Evolutionary conservation across 2,329 filamentous ascomycete species (phyloP), one percentile per base, ranked within the genome.

Genomic region (Periconia sp.): DNA sequence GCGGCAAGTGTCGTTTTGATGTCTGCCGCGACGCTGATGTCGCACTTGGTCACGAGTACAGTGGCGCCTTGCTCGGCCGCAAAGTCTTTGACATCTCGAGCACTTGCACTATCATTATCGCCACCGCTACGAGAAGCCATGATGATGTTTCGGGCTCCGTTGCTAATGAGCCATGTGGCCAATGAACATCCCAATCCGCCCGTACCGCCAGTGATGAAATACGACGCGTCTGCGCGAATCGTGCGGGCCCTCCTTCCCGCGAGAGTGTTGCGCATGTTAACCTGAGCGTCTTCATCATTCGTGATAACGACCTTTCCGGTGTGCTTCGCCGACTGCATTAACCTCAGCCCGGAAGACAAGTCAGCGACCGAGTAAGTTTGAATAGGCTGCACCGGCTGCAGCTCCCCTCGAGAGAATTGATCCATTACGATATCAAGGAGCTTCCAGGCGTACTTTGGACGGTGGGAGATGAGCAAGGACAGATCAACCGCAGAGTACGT

Each of bases 121-220:
- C 33, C 23, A 37, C 11, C 33, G 13, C 33, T 37, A 2, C 57
- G 54, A 6, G 58, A 60, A 0, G 59, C 27, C 15, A 66, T 23
- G 15, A 58, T 50, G 8, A 66, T n/a, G 33, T 56, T 57, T 18
- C 53, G 54, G 2, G 62, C 63, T 1, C 63, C 60, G 20, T 52
- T 44, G 18, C 31, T 30, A n/a, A 51, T 43, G 40, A 66, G 50
- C 56, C 55, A 58, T 10, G 37, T 41, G 1, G 60, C 52, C 14
- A 64, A 51, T 15, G 35, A 47, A 8, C 60, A 52, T 9, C 63
- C 63, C 15, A 65, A 10, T 1, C 61, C 61, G 0, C 63, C 60
- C 1, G 55, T 45, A 8, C 60, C 61, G n/a, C 62, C 62, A 37
- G 50, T 41, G 14, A 66, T 52, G 1, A 65, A 3, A 40, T 62